Base-by-base conservation (phyloP, 257 asterid species). In the Nyctanthes arbortristis region DNA sequence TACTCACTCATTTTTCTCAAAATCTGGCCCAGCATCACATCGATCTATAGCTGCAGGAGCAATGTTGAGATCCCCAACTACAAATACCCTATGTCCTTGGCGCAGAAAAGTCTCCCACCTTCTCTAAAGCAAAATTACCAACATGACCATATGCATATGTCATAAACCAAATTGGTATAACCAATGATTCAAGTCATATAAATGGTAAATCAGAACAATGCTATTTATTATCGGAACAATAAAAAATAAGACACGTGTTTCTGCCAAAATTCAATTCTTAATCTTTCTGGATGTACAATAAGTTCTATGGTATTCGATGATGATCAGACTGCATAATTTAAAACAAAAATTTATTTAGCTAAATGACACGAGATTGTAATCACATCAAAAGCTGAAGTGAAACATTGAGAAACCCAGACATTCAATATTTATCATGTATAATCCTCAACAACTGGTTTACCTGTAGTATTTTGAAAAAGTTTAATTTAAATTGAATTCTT, bases 21-120 rank as follows among this genome's bases (percentile, higher is more conserved):
- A 93, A 79, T 85, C 96, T 32, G 96, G 91, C 57, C 82, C 95
- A 56, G 97, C 96, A 47, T 91, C 99, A 78, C 99, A 93, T 30
- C 96, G 82, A 75, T 93, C 99, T 61, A 89, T 82, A 35, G 88
- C 78, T 69, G 75, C 76, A 64, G 99, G 99, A 64, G 97, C 89
- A 77, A 93, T 89, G 69, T 91, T 93, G 68, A 93, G 96, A 82
- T 93, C 99, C 73, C 99, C 99, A 65, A 91, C 95, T 70, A 93
- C 90, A 74, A 91, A 30, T 63, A 93, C 69, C 76, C 87, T 82
- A 35, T 93, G 81, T 66, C 97, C 93, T 79, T 77, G 85, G 61
- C 24, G 76, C 76, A 91, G 74, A 69, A 93, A 89, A 74, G 76
- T 77, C 73, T 86, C 96, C 96, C 96, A 93, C 79, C 97, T 89